Evolutionary conservation across 2,329 filamentous ascomycete species (phyloP).

Genomic region (Lecanosticta acicola): DNA sequence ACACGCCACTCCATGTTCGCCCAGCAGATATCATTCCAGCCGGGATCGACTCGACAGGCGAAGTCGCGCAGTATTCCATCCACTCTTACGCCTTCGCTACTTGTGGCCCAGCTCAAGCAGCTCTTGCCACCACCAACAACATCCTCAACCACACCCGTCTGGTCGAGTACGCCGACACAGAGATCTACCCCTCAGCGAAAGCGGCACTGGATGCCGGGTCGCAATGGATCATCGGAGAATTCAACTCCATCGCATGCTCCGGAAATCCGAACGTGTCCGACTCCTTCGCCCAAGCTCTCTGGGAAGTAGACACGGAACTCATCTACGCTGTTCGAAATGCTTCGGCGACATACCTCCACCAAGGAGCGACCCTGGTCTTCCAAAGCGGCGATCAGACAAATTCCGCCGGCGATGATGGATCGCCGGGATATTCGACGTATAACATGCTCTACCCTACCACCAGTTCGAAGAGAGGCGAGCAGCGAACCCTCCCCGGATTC

Average conservation of each 20-base stretch:
- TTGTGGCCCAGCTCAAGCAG: slow-evolving; percentile 23
- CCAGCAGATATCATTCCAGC: slow-evolving; percentile 28
- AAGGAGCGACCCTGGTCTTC: slow-evolving; percentile 29
- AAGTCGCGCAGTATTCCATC: slow-evolving; percentile 29
- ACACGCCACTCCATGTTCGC: slow-evolving; percentile 24
- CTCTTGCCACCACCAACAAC: slow-evolving; percentile 25
- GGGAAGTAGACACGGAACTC: slow-evolving; percentile 37
- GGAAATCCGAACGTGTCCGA: slow-evolving; percentile 38
- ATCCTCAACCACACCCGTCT: slow-evolving; percentile 29
- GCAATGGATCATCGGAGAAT: slow-evolving; percentile 36
- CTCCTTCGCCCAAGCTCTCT: slow-evolving; percentile 39
- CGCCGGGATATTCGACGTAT: slow-evolving; percentile 28
- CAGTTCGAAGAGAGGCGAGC: slow-evolving; percentile 21
- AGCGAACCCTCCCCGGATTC: slow-evolving; percentile 26
- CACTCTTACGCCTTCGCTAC: slow-evolving; percentile 30
- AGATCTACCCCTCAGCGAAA: slow-evolving; percentile 27
- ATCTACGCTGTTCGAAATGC: slow-evolving; percentile 38
- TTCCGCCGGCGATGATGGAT: slow-evolving; percentile 24
- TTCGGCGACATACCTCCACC: slow-evolving; percentile 35
- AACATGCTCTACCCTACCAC: slow-evolving; percentile 25
- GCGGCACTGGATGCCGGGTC: slow-evolving; percentile 25
- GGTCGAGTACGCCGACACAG: slow-evolving; percentile 23
- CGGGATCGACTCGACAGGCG: slow-evolving; percentile 21
- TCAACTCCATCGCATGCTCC: slow-evolving; percentile 40
- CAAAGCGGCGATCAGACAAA: slow-evolving; percentile 28